Base-by-base conservation (phyloP, 2,329 filamentous ascomycete genomes). In the Aspergillus oerlinghausenensis region DNA sequence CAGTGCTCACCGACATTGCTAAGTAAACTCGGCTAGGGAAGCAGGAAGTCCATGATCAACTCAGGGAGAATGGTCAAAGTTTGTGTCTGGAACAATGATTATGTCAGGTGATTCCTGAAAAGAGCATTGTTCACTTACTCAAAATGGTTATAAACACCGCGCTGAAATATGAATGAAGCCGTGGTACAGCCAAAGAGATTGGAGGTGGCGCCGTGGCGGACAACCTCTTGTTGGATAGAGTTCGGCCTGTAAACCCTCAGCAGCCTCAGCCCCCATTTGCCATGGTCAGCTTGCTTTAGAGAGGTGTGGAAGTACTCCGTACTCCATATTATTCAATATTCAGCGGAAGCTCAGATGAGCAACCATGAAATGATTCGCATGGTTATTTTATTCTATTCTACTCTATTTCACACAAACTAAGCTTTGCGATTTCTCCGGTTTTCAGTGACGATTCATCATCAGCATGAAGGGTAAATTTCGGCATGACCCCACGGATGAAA, bases 81-180 rank as follows among this genome's bases (percentile, higher is more conserved):
- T 56, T 49, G 23, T 48, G 38, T 23, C 51, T 49, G 52, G 56
- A 38, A 29, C 28, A 29, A 29, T 47, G 49, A 32, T 54, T 43
- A 55, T 51, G 50, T 55, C 60, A 56, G 60, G 38, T 38, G 51
- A 43, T 61, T 35, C 52, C 58, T 61, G 9, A 55, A 57, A 61
- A 55, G 52, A 59, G 59, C 38, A 57, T 55, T 52, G 56, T 40
- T 26, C 52, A 32, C 52, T 60, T 59, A 29, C 59, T 59, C 10
- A 23, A 55, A 52, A 54, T 21, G 54, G 59, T 54, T 57, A 50
- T 50, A 51, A 29, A 42, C 51, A 43, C 51, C 51, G 51, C 25
- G 40, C 42, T 14, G 43, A 42, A 52, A 51, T 29, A 51, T 19
- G 50, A 52, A 49, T 23, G 50, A 55, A 49, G 56, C 32, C 56